Evolutionary conservation across 2,329 filamentous ascomycete species (phyloP), one percentile per base, ranked within the genome.

Genomic region (Claviceps monticola): DNA sequence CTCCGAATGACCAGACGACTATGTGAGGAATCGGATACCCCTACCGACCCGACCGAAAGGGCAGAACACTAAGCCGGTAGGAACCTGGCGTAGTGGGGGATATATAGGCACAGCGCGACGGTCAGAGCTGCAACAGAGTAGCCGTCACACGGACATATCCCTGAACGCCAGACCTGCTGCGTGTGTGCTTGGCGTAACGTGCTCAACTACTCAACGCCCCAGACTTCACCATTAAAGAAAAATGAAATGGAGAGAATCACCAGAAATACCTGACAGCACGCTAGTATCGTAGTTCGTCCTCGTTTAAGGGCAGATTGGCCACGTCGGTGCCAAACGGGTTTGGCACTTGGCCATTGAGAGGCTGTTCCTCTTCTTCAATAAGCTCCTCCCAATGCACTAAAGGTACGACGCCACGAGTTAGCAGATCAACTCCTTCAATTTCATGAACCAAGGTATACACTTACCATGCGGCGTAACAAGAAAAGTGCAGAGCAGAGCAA

Each of bases 391-490:
- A 68, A 44, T 65, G 59, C 42, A 68, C 66, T 68, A 17, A 17
- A 0, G 16, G 23, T 29, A 46, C 3, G 2, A 8, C 21, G 3
- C 34, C 8, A 14, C 4, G 16, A 9, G n/a, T 42, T 29, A 44
- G n/a, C 44, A 39, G 4, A 16, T 37, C 7, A 36, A n/a, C 3
- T 9, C 3, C 5, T 29, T 21, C 8, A 3, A 16, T 7, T 2
- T 16, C 9, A 43, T 11, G 43, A 14, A 3, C 19, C n/a, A 37
- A 13, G 13, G 9, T 44, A 2, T 16, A 38, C 6, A 78, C 85
- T 71, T 71, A 94, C 89, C 74, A 71, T 86, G 74, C 3, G 89
- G 84, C 60, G 72, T 77, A 26, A 97, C 73, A 51, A 89, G 78
- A 65, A 83, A 84, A 60, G 81, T 86, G 51, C 80, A 74, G 2